Evolutionary conservation across 371 early-diverging fungal genomes (phyloP).

Genomic region (Apophysomyces elegans): DNA sequence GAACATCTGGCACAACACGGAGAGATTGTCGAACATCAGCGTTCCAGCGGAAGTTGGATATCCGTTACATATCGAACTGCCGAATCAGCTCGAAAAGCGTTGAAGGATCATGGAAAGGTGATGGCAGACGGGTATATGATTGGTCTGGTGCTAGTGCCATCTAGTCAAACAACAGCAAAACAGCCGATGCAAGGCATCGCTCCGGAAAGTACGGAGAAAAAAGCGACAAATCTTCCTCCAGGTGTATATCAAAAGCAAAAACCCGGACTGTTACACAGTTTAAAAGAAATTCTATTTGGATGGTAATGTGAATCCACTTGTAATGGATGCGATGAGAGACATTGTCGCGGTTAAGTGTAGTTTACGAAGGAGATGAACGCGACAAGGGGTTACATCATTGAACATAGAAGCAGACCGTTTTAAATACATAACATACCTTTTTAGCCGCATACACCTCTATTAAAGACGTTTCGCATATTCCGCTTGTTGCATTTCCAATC

Average conservation of each 20-base stretch:
- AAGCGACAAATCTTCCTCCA: not conserved
- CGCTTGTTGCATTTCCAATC: no score
- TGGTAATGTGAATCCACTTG: not conserved
- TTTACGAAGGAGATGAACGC: no score
- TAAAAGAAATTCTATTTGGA: slow-evolving; percentile 4
- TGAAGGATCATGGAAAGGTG: slow-evolving; percentile 34
- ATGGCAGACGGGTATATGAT: slow-evolving; percentile 25
- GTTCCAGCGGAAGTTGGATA: slow-evolving; percentile 41
- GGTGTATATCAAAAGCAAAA: not conserved
- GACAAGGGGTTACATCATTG: no score
- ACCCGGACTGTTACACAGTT: not conserved
- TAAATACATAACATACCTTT: no score
- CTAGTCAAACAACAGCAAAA: not conserved
- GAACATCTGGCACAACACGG: slow-evolving; percentile 36
- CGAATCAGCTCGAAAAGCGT: slow-evolving; percentile 34
- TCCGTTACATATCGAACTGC: slow-evolving; percentile 34
- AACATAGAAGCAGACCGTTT: no score
- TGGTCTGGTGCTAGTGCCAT: slow-evolving; percentile 16
- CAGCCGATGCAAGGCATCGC: not conserved
- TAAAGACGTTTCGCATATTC: no score
- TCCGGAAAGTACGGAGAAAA: not conserved
- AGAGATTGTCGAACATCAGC: slow-evolving; percentile 28
- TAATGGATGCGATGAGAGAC: no score
- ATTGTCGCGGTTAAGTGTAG: no score
- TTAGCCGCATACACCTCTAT: no score